These are phyloP conservation scores for Metarhizium anisopliae DNA, from an alignment of 2,329 filamentous ascomycete genomes.

Conservation along the genomic window DNA sequence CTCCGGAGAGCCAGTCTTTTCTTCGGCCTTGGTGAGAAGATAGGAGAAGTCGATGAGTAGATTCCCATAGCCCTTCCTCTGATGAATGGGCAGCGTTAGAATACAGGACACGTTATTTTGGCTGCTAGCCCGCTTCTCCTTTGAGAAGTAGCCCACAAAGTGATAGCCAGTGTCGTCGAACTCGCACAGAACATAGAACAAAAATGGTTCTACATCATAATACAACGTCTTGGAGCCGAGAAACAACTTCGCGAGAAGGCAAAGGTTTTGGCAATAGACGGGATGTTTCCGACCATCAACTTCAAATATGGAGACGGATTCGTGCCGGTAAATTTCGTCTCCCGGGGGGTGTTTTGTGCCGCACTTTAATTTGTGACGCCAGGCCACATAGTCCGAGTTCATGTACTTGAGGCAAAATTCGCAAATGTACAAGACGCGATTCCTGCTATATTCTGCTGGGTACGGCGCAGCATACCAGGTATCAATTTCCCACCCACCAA, in stretches of 20 bases:
- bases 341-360: slow-evolving; percentile 93
- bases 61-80: slow-evolving; percentile 94
- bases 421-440: slow-evolving; percentile 95
- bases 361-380: slow-evolving; percentile 96
- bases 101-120: slow-evolving; percentile 98
- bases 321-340: slow-evolving; percentile 93
- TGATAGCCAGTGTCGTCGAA: slow-evolving; percentile 88
- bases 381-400: slow-evolving; percentile 97
- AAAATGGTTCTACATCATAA: slow-evolving; percentile 93
- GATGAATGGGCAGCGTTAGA: slow-evolving; percentile 88
- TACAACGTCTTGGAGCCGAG: slow-evolving; percentile 98
- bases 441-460: slow-evolving; percentile 95
- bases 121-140: slow-evolving; percentile 90
- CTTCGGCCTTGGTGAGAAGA: slow-evolving; percentile 83
- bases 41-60: slow-evolving; percentile 98
- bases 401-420: slow-evolving; percentile 99
- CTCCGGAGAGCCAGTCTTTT: slow-evolving; percentile 90
- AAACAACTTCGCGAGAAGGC: slow-evolving; percentile 90
- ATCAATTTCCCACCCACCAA: slow-evolving; percentile 95
- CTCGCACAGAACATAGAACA: slow-evolving; percentile 96
- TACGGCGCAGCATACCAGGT: slow-evolving; percentile 99
- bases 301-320: slow-evolving; percentile 89
- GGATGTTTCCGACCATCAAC: slow-evolving; percentile 95
- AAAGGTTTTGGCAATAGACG: slow-evolving; percentile 97
- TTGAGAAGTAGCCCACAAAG: slow-evolving; percentile 98